Base-by-base conservation (phyloP, 352 stramenopile genomes). In the Phytopythium boreale region DNA sequence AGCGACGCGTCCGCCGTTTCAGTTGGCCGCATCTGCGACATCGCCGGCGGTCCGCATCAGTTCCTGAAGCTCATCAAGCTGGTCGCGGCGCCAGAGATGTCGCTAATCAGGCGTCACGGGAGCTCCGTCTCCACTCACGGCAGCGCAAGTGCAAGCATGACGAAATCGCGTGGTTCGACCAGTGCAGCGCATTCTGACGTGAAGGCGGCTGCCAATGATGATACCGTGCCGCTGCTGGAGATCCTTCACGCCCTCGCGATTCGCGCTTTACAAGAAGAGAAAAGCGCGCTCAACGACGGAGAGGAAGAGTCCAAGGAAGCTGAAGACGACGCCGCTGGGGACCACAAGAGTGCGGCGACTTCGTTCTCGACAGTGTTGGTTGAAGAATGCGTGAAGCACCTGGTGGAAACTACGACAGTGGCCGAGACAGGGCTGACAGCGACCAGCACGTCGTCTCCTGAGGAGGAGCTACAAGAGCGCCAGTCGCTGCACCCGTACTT, bases 401-500 rank as follows among this genome's bases (percentile, higher is more conserved):
- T 96, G 64, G 80, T 93, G 20, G 78, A 89, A 51, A 94, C 88
- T 1, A 95, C 88, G 10, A 72, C 77, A 29, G 81, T 93, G 46
- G 88, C 87, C 31, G 74, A 50, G 27, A 62, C 56, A 2, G 56
- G 56, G 2, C 41, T 62, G 17, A 20, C 26, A 19, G 27, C 24
- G 17, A 27, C 24, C 19, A 36, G 8, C 12, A 52, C 15, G 26
- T 17, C 52, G 6, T 61, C 67, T 62, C 51, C 63, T 0, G 56
- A 63, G 19, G 58, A 77, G 26, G 87, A 94, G 49, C 92, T 88
- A 8, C 63, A 76, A 44, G 87, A 94, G 46, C 93, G 88, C 50
- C 84, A 95, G 57, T 96, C 88, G 4, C 66, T 96, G 24, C 88
- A 96, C 36, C 86, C 88, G 27, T 95, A 96, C 59, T 95, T 93